Base-by-base conservation (phyloP, 495 filamentous ascomycete genomes). In the Penicillium flavigenum region DNA sequence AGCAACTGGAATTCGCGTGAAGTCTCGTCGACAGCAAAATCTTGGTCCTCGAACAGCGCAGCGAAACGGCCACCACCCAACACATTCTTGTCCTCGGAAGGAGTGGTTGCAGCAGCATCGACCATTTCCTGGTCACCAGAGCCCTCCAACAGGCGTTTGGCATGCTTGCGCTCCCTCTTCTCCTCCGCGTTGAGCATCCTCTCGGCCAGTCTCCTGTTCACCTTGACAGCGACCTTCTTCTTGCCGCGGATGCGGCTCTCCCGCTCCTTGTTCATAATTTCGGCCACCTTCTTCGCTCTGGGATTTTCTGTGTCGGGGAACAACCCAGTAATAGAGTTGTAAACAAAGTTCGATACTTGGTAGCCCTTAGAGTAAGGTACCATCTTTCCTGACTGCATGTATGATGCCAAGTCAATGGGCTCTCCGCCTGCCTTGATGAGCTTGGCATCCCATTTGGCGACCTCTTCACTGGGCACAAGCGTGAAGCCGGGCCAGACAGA, bases 401-500 rank as follows among this genome's bases (percentile, higher is more conserved):
- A 98, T 45, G 95, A 92, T 31, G 91, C 82, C 44, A 99, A 26
- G 20, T 47, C 53, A 20, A 46, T 47, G 17, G 42, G 31, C 0
- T 48, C 29, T 48, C 46, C 46, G 27, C 46, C 46, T 32, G 46
- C 46, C 46, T 48, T 48, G 46, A 48, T 48, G 27, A 48, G 46
- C 29, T 48, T 48, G n/a, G 31, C 46, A 36, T 41, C 50, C 50
- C 50, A 52, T 41, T 52, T 52, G 9, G 50, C 50, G 36, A 98
- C 81, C 73, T 98, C 89, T 32, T 88, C 83, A 49, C 88, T 68
- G 5, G 93, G 96, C 54, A 99, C 78, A 84, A 99, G 98, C 70
- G 96, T 97, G 83, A 89, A 98, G 71, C 98, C 97, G 71, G 98
- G 95, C 76, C 97, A 99, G 14, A 96, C 88, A 59, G 92, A 85